Evolutionary conservation across 1,284 basidiomycete genomes (phyloP), one percentile per base, ranked within the genome.

Genomic region (Sanghuangporus baumii): DNA sequence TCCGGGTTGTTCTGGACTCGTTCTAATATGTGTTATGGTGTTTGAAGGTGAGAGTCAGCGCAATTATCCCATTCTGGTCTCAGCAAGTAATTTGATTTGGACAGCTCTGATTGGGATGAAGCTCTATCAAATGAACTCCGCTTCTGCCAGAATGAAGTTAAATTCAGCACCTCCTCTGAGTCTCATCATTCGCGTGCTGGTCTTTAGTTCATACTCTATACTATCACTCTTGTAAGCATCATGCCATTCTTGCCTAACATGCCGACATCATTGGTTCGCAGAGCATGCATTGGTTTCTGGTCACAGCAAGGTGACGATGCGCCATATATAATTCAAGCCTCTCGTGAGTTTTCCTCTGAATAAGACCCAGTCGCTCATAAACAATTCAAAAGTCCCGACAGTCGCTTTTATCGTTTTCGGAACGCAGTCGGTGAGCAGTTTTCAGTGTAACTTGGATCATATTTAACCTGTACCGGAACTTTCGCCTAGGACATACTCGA

Each of bases 201-300:
- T 59, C 50, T 63, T 63, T n/a, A 58, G 43, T 37, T 23, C 54
- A 18, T 63, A 63, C n/a, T 58, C 61, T 14, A 38, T 63, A 18
- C 47, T 63, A 18, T 38, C 61, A 12, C 48, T 63, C 12, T 20
- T 63, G 61, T 63, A 36, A 59, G 61, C 43, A 3, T 16, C 14
- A 14, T 46, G 43, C 18, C 43, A n/a, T 51, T 18, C 9, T 11
- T 20, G 41, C 11, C 18, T 56, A 23, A 18, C 37, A 47, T 48
- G 8, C 9, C 34, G 46, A 55, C 12, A 43, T 23, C 43, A 40
- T 4, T 2, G 38, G 7, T 26, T n/a, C 36, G 55, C 26, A 63
- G 62, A 8, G 62, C 62, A 4, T 63, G 62, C 50, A 59, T 63
- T 8, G 62, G 55, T 6, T 63, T 63, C 36, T 63, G 62, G 62